Conservation (phyloP, 768 basidiomycete genomes). For the Hypholoma fasciculare region DNA sequence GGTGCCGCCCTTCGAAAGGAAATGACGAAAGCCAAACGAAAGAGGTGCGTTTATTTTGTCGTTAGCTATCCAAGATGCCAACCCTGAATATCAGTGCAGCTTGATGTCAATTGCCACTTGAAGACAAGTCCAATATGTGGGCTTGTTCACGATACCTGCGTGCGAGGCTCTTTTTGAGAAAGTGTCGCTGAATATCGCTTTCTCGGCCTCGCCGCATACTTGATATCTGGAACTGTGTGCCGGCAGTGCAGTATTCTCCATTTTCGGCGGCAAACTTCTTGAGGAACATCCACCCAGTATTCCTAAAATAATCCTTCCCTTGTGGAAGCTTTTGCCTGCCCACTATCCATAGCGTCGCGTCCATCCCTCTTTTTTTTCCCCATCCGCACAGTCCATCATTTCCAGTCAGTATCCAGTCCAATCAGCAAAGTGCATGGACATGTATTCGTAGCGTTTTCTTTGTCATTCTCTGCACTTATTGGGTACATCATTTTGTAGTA, state of each 20-base stretch:
- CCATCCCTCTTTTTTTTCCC: constrained; percentile 3
- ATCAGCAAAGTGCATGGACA: constrained; percentile 26
- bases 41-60: constrained; percentile 61
- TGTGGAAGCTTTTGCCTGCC: not conserved
- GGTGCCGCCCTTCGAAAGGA: constrained; percentile 94
- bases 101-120: constrained; percentile 31
- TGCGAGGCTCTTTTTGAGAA: constrained; percentile 14
- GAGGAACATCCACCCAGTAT: constrained; percentile 1
- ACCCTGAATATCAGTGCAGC: constrained; percentile 21
- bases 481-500: constrained; percentile 32
- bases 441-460: constrained; percentile 41
- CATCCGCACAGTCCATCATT: constrained; percentile 16
- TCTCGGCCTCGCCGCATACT: constrained; percentile 1
- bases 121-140: not conserved
- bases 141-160: not conserved
- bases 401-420: constrained; percentile 18
- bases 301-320: not conserved
- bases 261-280: not conserved
- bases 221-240: not conserved
- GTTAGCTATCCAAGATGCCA: constrained; percentile 3
- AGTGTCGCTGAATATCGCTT: constrained; percentile 7
- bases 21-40: constrained; percentile 98
- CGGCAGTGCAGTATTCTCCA: not conserved
- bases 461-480: constrained; percentile 22
- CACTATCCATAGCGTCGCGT: not conserved